These are phyloP conservation scores for Allomyces macrogynus DNA, from an alignment of 192 early-diverging fungal genomes.

Conservation along the genomic window DNA sequence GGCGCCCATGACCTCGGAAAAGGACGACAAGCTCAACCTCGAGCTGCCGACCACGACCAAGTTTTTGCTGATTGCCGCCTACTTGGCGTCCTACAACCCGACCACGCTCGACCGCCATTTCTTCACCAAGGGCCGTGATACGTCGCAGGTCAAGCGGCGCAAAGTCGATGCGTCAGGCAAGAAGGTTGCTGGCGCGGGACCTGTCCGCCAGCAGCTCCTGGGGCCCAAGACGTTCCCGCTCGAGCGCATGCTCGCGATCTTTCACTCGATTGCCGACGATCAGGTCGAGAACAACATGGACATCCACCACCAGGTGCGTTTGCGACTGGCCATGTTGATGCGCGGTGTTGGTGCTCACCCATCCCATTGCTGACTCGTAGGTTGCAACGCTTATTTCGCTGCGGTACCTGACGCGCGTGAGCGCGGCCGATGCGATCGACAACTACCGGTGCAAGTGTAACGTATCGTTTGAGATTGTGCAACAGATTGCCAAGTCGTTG, in stretches of 20 bases:
- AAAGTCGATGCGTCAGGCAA: constrained; percentile 5
- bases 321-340: background rate
- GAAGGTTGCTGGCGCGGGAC: constrained; percentile 4
- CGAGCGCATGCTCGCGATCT: constrained; percentile 94
- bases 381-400: constrained; percentile 67
- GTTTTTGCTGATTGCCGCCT: constrained; percentile 72
- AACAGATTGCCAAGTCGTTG: constrained; percentile 47
- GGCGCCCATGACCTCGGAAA: too few species aligned
- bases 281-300: constrained; percentile 52
- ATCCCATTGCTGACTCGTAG: constrained; percentile 23
- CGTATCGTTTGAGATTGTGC: constrained; percentile 58
- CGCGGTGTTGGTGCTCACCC: background rate
- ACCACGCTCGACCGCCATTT: constrained; percentile 61
- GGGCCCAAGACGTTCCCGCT: constrained; percentile 84
- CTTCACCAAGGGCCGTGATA: constrained; percentile 44
- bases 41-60: constrained; percentile 78
- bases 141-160: constrained; percentile 2
- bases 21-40: constrained; percentile 8
- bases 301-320: constrained; percentile 35
- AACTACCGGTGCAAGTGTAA: constrained; percentile 74
- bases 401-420: constrained; percentile 49
- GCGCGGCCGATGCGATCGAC: constrained; percentile 54
- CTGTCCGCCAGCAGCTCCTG: constrained; percentile 57
- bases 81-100: constrained; percentile 87
- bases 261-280: constrained; percentile 70